phyloP scores from a whole-genome alignment of 176 grass and related monocot species.

The Tuctoria greenei region DNA sequence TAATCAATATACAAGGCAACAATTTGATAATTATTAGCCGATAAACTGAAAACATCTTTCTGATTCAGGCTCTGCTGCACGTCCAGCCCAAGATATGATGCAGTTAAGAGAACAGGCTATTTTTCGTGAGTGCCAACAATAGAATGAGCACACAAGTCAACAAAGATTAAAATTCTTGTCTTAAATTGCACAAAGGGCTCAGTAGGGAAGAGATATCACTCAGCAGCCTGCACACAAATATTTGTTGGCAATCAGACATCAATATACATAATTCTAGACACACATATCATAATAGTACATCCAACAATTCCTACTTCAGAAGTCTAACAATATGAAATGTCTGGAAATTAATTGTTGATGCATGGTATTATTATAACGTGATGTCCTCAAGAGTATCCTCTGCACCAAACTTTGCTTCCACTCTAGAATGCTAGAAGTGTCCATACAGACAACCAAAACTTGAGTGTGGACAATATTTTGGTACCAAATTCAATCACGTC shows the following conservation, averaged over 20 bases:
- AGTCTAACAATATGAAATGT: not conserved
- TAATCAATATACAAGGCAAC: slow-evolving; percentile 29
- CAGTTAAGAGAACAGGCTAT: not conserved
- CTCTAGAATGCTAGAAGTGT: not conserved
- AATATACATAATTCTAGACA: not conserved
- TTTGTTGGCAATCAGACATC: not conserved
- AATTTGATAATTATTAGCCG: slow-evolving; percentile 31
- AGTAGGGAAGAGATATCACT: slow-evolving; percentile 34
- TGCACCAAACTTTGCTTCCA: not conserved
- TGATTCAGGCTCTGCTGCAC: not conserved
- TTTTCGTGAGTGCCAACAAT: not conserved
- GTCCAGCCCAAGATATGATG: slow-evolving; percentile 20
- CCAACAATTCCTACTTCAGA: not conserved
- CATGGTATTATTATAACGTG: not conserved
- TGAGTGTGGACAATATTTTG: not conserved
- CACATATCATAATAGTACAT: not conserved
- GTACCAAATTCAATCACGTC: too few species aligned
- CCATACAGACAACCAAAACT: too few species aligned
- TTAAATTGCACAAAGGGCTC: not conserved
- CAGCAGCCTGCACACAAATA: slow-evolving; percentile 43
- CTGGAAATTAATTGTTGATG: not conserved
- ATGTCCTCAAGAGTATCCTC: not conserved
- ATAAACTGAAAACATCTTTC: slow-evolving; percentile 1
- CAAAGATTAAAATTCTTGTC: slow-evolving; percentile 10
- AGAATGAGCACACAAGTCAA: not conserved